These are phyloP conservation scores for Anaeromyces robustus DNA, from an alignment of 192 early-diverging fungal genomes.

Conservation along the genomic window DNA sequence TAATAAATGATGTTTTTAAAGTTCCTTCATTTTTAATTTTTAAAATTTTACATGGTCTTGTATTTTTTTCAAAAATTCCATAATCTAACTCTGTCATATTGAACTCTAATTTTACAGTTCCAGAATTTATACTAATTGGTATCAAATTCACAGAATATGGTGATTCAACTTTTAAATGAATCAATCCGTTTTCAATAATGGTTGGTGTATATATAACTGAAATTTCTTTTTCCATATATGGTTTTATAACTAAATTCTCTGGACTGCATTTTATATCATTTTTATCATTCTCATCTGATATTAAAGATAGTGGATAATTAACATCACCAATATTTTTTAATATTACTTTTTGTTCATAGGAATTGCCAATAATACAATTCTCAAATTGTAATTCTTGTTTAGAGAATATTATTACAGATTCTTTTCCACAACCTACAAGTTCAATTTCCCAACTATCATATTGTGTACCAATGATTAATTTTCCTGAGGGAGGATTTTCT, in stretches of 20 bases:
- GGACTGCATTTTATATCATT: slow-evolving; percentile 32
- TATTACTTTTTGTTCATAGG: slow-evolving; percentile 43
- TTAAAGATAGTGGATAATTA: slow-evolving; percentile 45
- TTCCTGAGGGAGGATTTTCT: slow-evolving; percentile 33
- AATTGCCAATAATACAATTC: slow-evolving; percentile 48
- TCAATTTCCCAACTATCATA: slow-evolving; percentile 41
- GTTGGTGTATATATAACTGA: slow-evolving; percentile 32
- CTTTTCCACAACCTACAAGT: slow-evolving; percentile 36
- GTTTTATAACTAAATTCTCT: slow-evolving; percentile 29
- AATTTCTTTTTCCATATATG: slow-evolving; percentile 34
- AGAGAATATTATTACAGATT: slow-evolving; percentile 47
- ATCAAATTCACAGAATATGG: slow-evolving; percentile 40
- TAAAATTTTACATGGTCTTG: slow-evolving; percentile 19
- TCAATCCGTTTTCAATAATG: slow-evolving; percentile 21
- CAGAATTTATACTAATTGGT: slow-evolving; percentile 36
- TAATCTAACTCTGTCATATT: slow-evolving; percentile 25
- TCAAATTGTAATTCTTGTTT: slow-evolving; percentile 35
- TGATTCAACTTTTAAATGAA: slow-evolving; percentile 31
- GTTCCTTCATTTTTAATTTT: slow-evolving; percentile 32
- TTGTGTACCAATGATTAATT: slow-evolving; percentile 29
- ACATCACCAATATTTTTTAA: slow-evolving; percentile 53
- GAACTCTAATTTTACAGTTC: slow-evolving; percentile 33
- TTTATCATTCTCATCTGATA: slow-evolving; percentile 27
- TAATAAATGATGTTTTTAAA: slow-evolving; percentile 29
- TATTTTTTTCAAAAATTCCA: slow-evolving; percentile 44